phyloP scores from a whole-genome alignment of 164 flowering plant genomes.

The Magnolia changhungtana region DNA sequence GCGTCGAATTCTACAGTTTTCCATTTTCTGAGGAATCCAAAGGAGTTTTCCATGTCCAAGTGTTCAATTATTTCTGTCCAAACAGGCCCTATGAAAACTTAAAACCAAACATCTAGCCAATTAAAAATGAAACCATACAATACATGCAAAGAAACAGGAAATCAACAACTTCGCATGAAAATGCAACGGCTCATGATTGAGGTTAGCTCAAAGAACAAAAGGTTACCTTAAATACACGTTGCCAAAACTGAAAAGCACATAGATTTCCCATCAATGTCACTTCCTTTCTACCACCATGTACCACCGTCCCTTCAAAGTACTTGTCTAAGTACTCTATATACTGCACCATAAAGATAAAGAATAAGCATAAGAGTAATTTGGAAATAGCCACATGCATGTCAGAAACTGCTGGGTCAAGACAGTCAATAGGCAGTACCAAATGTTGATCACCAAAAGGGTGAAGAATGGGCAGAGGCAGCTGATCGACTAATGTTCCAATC shows the following conservation, averaged over 20 bases:
- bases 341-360: constrained; percentile 31
- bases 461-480: constrained; percentile 78
- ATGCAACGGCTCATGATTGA: neutral
- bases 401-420: neutral
- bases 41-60: too few species aligned
- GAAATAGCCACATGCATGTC: neutral
- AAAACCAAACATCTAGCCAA: too few species aligned
- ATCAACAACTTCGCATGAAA: neutral
- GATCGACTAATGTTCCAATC: constrained; percentile 81
- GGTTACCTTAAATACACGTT: constrained; percentile 71
- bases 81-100: too few species aligned
- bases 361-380: constrained; percentile 8
- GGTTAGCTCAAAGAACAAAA: neutral
- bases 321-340: constrained; percentile 39
- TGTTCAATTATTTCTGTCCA: too few species aligned
- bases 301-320: constrained; percentile 47
- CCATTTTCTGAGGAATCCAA: too few species aligned
- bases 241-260: constrained; percentile 90
- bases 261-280: constrained; percentile 57
- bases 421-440: constrained; percentile 42
- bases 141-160: neutral
- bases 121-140: neutral
- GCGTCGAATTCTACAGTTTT: too few species aligned
- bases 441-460: constrained; percentile 80
- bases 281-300: constrained; percentile 54